Conservation (phyloP, 495 filamentous ascomycete genomes). For the Trichoderma gamsii region DNA sequence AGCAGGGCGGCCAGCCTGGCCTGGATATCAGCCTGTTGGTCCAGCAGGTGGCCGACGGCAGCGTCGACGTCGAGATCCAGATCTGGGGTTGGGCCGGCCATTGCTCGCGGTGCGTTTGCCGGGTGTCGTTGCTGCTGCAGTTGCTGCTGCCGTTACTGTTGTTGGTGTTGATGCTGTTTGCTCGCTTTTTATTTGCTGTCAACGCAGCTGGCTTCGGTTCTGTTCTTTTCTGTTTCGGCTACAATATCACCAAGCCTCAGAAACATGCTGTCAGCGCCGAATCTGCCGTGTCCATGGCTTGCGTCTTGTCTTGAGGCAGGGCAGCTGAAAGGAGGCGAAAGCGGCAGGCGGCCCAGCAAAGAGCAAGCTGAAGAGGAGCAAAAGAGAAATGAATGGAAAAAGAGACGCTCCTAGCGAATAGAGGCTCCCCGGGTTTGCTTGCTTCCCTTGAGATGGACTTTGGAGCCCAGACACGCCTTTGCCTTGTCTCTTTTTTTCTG, state of each 20-base stretch:
- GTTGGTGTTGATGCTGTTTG: neutral
- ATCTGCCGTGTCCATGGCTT: neutral
- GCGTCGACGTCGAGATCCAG: conserved; percentile 39
- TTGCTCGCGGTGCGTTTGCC: neutral
- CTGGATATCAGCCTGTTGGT: conserved; percentile 46
- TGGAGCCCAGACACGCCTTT: neutral
- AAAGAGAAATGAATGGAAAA: neutral
- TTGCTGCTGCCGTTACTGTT: neutral
- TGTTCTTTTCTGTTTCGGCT: neutral
- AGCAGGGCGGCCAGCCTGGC: conserved; percentile 40
- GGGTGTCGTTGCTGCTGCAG: neutral
- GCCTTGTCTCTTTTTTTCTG: neutral
- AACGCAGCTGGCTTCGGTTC: neutral
- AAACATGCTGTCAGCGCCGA: neutral
- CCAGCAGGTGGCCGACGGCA: conserved; percentile 40
- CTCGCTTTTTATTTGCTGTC: neutral
- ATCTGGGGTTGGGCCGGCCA: conserved; percentile 16
- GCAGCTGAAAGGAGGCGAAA: neutral
- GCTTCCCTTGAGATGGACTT: neutral
- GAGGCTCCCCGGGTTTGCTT: neutral
- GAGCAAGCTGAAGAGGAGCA: neutral
- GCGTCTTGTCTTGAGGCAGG: neutral
- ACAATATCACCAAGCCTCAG: neutral
- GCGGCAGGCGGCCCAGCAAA: neutral
- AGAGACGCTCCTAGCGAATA: neutral